Conservation (phyloP, 1,284 basidiomycete genomes). For the Neolentinus lepideus region DNA sequence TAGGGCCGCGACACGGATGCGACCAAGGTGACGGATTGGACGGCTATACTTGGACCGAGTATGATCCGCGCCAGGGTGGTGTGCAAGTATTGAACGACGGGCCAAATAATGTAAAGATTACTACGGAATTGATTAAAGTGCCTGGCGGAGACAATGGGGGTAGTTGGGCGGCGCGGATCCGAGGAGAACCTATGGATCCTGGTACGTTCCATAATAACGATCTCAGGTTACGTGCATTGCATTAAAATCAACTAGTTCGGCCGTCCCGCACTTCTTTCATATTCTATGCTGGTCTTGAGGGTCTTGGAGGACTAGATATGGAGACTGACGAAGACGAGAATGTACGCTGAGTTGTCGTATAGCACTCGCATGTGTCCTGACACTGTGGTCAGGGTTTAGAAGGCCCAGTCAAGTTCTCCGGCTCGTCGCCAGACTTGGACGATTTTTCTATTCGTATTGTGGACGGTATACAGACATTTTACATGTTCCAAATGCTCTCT, state of each 20-base stretch:
- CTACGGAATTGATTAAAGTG: slow-evolving; percentile 81
- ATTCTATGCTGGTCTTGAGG: slow-evolving; percentile 85
- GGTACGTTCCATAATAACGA: slow-evolving; percentile 31
- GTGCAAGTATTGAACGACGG: slow-evolving; percentile 80
- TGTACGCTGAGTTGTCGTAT: slow-evolving; percentile 33
- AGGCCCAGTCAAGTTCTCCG: slow-evolving; percentile 61
- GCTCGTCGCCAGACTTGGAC: slow-evolving; percentile 71
- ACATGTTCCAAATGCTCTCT: no score
- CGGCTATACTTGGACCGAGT: slow-evolving; percentile 82
- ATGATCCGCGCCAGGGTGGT: slow-evolving; percentile 82
- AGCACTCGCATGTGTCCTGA: slow-evolving; percentile 5
- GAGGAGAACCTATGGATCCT: slow-evolving; percentile 70
- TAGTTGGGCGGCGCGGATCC: slow-evolving; percentile 86
- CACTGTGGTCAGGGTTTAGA: slow-evolving; percentile 54
- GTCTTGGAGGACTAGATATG: slow-evolving; percentile 75
- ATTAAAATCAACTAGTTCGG: slow-evolving; percentile 24
- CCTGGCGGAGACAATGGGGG: slow-evolving; percentile 75
- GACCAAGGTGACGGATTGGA: slow-evolving; percentile 81
- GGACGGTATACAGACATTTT: slow-evolving; percentile 52
- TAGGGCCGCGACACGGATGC: slow-evolving; percentile 83
- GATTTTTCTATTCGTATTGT: slow-evolving; percentile 76
- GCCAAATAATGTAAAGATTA: slow-evolving; percentile 78
- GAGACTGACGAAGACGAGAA: slow-evolving; percentile 69
- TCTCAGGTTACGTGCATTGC: slow-evolving; percentile 4
- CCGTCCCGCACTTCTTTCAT: slow-evolving; percentile 68